Conservation (phyloP, 495 filamentous ascomycete genomes). For the Bombardia bombarda region DNA sequence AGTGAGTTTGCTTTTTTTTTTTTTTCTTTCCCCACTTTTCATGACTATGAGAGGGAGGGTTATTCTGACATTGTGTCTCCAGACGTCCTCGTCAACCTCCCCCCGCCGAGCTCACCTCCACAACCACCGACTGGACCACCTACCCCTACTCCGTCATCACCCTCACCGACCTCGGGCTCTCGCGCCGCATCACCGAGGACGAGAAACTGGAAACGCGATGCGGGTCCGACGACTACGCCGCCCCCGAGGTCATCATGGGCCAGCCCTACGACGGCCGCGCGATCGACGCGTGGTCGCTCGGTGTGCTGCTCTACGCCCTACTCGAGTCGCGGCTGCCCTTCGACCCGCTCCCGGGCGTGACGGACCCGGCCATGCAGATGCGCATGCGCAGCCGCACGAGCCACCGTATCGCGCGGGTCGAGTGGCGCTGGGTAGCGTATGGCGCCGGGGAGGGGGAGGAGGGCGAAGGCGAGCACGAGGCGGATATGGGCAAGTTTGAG, state of each 20-base stretch:
- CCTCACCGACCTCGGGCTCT: constrained; percentile 89
- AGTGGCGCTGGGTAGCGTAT: constrained; percentile 89
- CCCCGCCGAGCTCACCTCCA: constrained; percentile 35
- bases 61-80: constrained; percentile 17
- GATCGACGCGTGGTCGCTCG: constrained; percentile 91
- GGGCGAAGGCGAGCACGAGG: constrained; percentile 36
- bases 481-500: constrained; percentile 40
- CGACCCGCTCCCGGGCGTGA: constrained; percentile 69
- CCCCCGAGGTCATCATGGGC: constrained; percentile 91
- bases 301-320: constrained; percentile 86
- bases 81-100: constrained; percentile 92
- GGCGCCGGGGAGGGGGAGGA: constrained; percentile 60
- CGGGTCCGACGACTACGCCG: constrained; percentile 94
- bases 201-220: constrained; percentile 83
- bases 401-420: constrained; percentile 87
- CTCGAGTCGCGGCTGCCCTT: constrained; percentile 90
- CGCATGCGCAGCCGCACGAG: constrained; percentile 66
- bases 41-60: neutral
- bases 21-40: constrained; percentile 7
- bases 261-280: constrained; percentile 90
- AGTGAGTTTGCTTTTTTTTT: constrained; percentile 49
- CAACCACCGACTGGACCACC: constrained; percentile 51
- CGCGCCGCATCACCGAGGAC: constrained; percentile 67
- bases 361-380: constrained; percentile 48
- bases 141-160: constrained; percentile 78